Conservation (phyloP, 2,329 filamentous ascomycete genomes). For the Elsinoe necatrix region DNA sequence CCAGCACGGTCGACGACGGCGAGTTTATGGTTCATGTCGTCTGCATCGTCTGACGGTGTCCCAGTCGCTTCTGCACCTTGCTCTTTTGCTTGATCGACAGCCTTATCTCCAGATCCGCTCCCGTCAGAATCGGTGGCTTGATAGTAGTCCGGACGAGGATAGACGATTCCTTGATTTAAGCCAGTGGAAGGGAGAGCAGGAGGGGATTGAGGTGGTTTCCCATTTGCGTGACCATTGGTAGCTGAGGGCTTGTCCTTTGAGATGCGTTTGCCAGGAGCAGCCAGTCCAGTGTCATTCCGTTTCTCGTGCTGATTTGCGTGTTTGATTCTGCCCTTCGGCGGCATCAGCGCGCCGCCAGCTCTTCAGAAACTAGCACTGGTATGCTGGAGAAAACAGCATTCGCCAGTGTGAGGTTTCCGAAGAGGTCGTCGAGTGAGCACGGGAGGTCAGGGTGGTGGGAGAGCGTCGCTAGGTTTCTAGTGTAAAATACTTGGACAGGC, state of each 20-base stretch:
- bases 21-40: conserved; percentile 5
- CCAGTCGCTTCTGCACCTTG: conserved; percentile 13
- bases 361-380: conserved; percentile 7
- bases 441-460: conserved; percentile 10
- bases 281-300: conserved; percentile 80
- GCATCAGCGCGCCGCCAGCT: conserved; percentile 35
- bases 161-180: conserved; percentile 32
- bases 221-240: conserved; percentile 34
- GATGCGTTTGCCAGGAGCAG: conserved; percentile 66
- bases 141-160: conserved; percentile 24
- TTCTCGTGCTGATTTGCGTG: conserved; percentile 41
- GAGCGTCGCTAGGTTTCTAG: not conserved
- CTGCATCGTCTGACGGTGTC: conserved; percentile 15
- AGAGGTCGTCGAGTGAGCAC: not conserved
- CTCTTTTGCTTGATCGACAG: conserved; percentile 6
- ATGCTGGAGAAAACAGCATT: conserved; percentile 13
- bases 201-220: conserved; percentile 30
- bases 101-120: conserved; percentile 13
- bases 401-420: conserved; percentile 12
- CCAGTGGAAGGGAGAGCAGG: conserved; percentile 33
- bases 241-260: conserved; percentile 39
- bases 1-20: conserved; percentile 2
- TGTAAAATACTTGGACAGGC: conserved; percentile 14
- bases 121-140: conserved; percentile 15
- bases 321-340: conserved; percentile 40